Percentiles rank a stretch among this genome's conserved stretches.
phyloP scores from a whole-genome alignment of 345 rosid genomes.

The Punica granatum region DNA sequence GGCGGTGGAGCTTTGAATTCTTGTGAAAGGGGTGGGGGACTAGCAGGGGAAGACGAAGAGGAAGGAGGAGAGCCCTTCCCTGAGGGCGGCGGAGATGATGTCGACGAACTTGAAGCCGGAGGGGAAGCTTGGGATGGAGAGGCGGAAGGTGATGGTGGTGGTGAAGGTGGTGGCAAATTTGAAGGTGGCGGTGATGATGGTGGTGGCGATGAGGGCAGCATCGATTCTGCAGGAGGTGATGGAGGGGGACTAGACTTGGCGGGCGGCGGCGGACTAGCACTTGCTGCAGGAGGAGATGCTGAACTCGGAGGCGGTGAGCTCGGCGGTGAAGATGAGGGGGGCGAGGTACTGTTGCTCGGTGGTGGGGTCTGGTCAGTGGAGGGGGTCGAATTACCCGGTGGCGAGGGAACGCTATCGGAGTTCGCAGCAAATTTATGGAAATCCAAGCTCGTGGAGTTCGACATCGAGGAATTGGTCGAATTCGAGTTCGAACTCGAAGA shows the following conservation, averaged over 20 bases:
- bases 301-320: constrained; percentile 2
- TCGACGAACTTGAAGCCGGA: not conserved
- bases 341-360: not conserved
- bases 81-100: constrained; percentile 16
- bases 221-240: not conserved
- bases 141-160: constrained; percentile 2
- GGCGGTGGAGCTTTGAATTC: constrained; percentile 12
- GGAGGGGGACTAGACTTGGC: not conserved
- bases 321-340: not conserved
- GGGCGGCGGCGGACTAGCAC: not conserved
- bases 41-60: constrained; percentile 9
- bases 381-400: not conserved
- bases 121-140: not conserved
- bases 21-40: constrained; percentile 11
- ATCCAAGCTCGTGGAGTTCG: not conserved
- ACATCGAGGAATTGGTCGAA: not conserved
- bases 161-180: not conserved
- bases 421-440: not conserved
- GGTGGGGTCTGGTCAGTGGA: not conserved
- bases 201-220: not conserved
- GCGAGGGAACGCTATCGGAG: not conserved
- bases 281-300: not conserved
- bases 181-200: not conserved
- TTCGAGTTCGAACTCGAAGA: constrained; percentile 14
- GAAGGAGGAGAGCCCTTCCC: constrained; percentile 14